A percentile compares a stretch with the other conserved stretches of the same genome.
These are phyloP conservation scores for Microcos paniculata DNA, from an alignment of 345 rosid species.

Conservation along the genomic window DNA sequence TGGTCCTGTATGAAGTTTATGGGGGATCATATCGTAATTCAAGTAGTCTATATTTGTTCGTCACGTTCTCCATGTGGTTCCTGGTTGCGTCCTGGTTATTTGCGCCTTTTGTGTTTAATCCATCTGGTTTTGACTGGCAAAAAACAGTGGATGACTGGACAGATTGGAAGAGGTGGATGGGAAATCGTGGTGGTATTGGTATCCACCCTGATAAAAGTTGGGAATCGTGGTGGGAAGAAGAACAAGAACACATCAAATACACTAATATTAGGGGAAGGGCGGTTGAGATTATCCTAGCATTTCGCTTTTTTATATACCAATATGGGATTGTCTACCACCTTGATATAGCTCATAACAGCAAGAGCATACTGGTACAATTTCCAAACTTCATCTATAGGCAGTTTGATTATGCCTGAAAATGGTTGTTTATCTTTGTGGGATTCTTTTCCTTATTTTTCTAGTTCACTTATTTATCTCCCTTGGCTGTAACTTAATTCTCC, in stretches of 20 bases:
- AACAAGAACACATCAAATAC: slow-evolving; percentile 78
- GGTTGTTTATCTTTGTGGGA: neutral
- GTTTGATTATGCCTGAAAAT: neutral
- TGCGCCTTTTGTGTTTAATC: slow-evolving; percentile 92
- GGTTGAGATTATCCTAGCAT: slow-evolving; percentile 71
- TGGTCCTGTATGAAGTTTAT: slow-evolving; percentile 68
- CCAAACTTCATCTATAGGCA: neutral
- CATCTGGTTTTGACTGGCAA: slow-evolving; percentile 97
- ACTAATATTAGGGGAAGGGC: slow-evolving; percentile 67
- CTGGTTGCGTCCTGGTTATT: slow-evolving; percentile 91
- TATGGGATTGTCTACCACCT: slow-evolving; percentile 98
- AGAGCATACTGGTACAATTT: slow-evolving; percentile 55
- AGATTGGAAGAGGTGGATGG: slow-evolving; percentile 99
- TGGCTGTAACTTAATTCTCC: neutral
- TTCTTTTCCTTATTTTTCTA: neutral
- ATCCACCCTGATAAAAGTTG: slow-evolving; percentile 67
- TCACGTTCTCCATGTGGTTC: slow-evolving; percentile 93
- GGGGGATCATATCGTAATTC: slow-evolving; percentile 79
- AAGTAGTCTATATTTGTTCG: slow-evolving; percentile 55
- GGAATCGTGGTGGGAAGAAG: slow-evolving; percentile 99
- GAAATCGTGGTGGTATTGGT: slow-evolving; percentile 91
- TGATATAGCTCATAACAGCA: slow-evolving; percentile 66
- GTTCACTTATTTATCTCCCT: neutral
- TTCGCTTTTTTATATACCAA: slow-evolving; percentile 85
- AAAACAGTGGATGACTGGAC: slow-evolving; percentile 97